A percentile compares a stretch with the other conserved stretches of the same genome.
These are phyloP conservation scores for Citrus hindsii DNA, from an alignment of 345 rosid species.

Conservation along the genomic window DNA sequence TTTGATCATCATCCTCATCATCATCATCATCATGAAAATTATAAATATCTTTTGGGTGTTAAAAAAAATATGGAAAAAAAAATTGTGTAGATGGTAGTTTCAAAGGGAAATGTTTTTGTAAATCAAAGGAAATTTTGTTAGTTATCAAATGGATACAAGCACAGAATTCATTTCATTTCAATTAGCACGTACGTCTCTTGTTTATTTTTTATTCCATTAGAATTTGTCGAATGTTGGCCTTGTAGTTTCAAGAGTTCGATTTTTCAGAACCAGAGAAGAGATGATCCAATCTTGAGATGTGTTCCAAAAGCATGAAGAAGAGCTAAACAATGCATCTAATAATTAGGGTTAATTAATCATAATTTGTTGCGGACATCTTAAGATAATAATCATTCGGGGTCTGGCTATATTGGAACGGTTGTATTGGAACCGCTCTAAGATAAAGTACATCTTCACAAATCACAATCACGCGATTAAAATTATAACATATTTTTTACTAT, in stretches of 20 bases:
- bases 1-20: slow-evolving; percentile 36
- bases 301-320: background rate
- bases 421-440: too few relatives aligned
- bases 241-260: background rate
- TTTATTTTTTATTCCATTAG: background rate
- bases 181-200: background rate
- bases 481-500: too few relatives aligned
- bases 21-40: too few relatives aligned
- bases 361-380: too few relatives aligned
- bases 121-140: slow-evolving; percentile 50
- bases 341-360: too few relatives aligned
- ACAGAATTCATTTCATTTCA: slow-evolving; percentile 16
- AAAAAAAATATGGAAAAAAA: background rate
- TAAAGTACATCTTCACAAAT: too few relatives aligned
- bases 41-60: background rate
- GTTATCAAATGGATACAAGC: slow-evolving; percentile 8
- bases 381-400: too few relatives aligned
- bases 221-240: background rate
- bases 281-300: background rate
- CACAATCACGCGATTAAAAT: rapidly evolving
- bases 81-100: background rate
- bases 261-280: background rate
- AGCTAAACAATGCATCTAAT: background rate
- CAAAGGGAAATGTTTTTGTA: slow-evolving; percentile 25
- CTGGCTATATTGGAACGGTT: too few relatives aligned